A percentile compares a stretch with the other conserved stretches of the same genome.
Evolutionary conservation across 495 filamentous ascomycete genomes (phyloP).

Genomic region (Penicillium antarcticum): DNA sequence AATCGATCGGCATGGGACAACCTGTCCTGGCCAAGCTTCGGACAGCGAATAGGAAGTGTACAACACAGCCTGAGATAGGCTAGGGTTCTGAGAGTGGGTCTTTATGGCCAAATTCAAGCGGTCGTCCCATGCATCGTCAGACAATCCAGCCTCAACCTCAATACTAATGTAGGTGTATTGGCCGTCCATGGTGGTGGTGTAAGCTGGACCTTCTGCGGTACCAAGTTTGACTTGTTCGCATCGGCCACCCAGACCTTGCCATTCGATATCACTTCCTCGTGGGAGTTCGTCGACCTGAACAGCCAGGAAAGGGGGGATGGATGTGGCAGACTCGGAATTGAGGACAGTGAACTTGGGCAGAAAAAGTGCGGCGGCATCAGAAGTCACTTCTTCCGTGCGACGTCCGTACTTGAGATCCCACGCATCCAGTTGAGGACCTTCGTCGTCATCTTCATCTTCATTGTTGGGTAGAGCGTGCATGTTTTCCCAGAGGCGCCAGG

Average conservation of each 20-base stretch:
- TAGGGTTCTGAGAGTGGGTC: slow-evolving; percentile 5
- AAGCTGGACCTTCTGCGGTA: slow-evolving; percentile 14
- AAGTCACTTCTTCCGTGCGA: slow-evolving; percentile 19
- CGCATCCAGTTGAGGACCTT: slow-evolving; percentile 54
- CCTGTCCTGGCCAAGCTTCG: slow-evolving; percentile 31
- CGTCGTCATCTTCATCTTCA: slow-evolving; percentile 39
- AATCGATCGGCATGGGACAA: slow-evolving; percentile 45
- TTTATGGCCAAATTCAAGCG: slow-evolving; percentile 20
- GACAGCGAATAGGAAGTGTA: slow-evolving; percentile 32
- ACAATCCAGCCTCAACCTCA: slow-evolving; percentile 23
- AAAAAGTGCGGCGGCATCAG: slow-evolving; percentile 7
- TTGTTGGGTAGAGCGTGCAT: slow-evolving; percentile 36
- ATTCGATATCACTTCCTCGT: slow-evolving; percentile 66
- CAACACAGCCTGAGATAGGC: slow-evolving; percentile 28
- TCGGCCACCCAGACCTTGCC: slow-evolving; percentile 54
- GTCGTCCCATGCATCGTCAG: slow-evolving; percentile 15
- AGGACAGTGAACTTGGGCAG: slow-evolving; percentile 32
- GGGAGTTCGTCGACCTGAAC: slow-evolving; percentile 72
- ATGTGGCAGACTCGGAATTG: slow-evolving; percentile 12
- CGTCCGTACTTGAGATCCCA: slow-evolving; percentile 68
- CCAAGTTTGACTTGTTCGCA: slow-evolving; percentile 25
- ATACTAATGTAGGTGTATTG: slow-evolving; percentile 27
- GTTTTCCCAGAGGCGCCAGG: slow-evolving; percentile 50
- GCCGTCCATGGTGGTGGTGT: slow-evolving; percentile 16
- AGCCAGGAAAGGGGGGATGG: slow-evolving; percentile 62